These are phyloP conservation scores for Calonectria montana DNA, from an alignment of 2,329 filamentous ascomycete species.

Conservation along the genomic window DNA sequence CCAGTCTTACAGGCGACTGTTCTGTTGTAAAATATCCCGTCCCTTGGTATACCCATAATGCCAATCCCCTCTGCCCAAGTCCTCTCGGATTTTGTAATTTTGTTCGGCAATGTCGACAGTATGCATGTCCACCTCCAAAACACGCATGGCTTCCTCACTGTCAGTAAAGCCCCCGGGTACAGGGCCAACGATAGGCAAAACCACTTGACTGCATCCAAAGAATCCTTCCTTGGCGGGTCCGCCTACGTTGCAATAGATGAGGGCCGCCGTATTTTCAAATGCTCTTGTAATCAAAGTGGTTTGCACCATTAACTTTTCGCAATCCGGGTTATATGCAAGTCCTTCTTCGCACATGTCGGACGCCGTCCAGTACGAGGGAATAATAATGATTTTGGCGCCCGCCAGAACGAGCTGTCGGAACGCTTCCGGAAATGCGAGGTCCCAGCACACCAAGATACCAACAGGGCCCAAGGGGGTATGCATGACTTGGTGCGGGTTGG, in stretches of 20 bases:
- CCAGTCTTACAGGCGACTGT: neutral
- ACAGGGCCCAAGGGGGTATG: slow-evolving; percentile 68
- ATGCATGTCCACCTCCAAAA: slow-evolving; percentile 74
- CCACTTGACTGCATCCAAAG: slow-evolving; percentile 69
- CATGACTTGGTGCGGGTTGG: slow-evolving; percentile 60
- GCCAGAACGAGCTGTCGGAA: slow-evolving; percentile 76
- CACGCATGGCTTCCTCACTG: slow-evolving; percentile 69
- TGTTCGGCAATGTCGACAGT: slow-evolving; percentile 76
- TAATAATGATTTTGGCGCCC: slow-evolving; percentile 76
- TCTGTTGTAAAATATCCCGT: neutral
- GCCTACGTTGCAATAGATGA: slow-evolving; percentile 77
- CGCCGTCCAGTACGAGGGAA: slow-evolving; percentile 76
- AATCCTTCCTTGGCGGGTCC: slow-evolving; percentile 50
- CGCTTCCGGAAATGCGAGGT: slow-evolving; percentile 81
- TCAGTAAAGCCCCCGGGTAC: slow-evolving; percentile 65
- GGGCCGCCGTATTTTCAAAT: slow-evolving; percentile 79
- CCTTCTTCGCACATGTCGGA: slow-evolving; percentile 62
- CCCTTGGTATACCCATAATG: slow-evolving; percentile 60
- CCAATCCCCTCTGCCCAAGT: slow-evolving; percentile 69
- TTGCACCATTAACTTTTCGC: slow-evolving; percentile 75
- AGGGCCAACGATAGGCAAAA: slow-evolving; percentile 73
- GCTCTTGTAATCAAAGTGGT: slow-evolving; percentile 70
- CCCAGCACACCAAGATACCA: slow-evolving; percentile 81
- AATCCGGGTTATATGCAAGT: slow-evolving; percentile 65
- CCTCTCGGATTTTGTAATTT: slow-evolving; percentile 71